A percentile compares a stretch with the other conserved stretches of the same genome.
These are phyloP conservation scores for Tubosaeta brunneosetosa DNA, from an alignment of 768 basidiomycete species.

Conservation along the genomic window DNA sequence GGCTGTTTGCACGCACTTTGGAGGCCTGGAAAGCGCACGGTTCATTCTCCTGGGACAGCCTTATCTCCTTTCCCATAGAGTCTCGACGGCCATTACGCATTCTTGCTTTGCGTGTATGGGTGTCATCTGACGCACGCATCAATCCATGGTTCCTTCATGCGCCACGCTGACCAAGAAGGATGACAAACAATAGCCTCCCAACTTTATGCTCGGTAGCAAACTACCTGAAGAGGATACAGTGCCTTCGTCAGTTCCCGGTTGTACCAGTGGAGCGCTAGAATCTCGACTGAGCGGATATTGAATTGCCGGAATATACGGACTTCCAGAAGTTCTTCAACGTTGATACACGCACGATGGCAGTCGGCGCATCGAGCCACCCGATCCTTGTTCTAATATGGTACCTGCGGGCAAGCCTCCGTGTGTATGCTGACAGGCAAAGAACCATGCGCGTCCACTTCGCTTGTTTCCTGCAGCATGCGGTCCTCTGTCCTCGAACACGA, in stretches of 20 bases:
- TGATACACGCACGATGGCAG: slow-evolving; percentile 15
- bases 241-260: slow-evolving; percentile 8
- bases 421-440: slow-evolving; percentile 13
- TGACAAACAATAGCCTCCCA: slow-evolving; percentile 3
- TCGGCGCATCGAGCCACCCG: slow-evolving; percentile 17
- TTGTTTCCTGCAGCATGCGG: slow-evolving; percentile 16
- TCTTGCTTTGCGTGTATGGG: slow-evolving; percentile 1
- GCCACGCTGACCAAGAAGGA: slow-evolving; percentile 1
- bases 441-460: slow-evolving; percentile 14
- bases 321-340: slow-evolving; percentile 23
- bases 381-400: slow-evolving; percentile 10
- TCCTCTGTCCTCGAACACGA: slow-evolving; percentile 3
- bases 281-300: slow-evolving; percentile 32
- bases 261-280: slow-evolving; percentile 21
- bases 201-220: slow-evolving; percentile 9
- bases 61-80: slow-evolving; percentile 4
- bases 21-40: slow-evolving; percentile 7
- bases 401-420: slow-evolving; percentile 12
- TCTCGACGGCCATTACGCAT: slow-evolving; percentile 7
- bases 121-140: slow-evolving; percentile 17
- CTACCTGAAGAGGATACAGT: slow-evolving; percentile 17
- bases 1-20: slow-evolving; percentile 18
- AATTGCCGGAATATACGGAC: slow-evolving; percentile 25
- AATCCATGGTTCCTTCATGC: slow-evolving; percentile 6
- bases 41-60: slow-evolving; percentile 26